Evolutionary conservation across 2,329 filamentous ascomycete species (phyloP).

Genomic region (Claviceps maximensis): DNA sequence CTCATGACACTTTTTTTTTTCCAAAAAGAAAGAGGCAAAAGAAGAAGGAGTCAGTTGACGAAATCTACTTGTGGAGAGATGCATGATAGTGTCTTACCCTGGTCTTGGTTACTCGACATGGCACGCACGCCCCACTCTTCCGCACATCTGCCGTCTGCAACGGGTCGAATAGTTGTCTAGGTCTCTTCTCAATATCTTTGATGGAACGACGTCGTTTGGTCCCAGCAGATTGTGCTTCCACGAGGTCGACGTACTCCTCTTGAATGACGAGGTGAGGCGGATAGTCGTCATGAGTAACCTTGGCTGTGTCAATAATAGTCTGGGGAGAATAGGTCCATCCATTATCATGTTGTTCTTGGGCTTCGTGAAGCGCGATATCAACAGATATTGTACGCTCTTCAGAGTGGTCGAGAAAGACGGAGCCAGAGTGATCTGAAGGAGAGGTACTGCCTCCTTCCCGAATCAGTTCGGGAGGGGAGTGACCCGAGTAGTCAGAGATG

Average conservation of each 20-base stretch:
- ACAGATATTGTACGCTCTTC: slow-evolving; percentile 18
- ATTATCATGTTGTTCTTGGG: slow-evolving; percentile 23
- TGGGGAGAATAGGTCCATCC: slow-evolving; percentile 29
- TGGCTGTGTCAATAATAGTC: slow-evolving; percentile 16
- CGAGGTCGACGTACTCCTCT: slow-evolving; percentile 14
- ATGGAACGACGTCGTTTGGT: slow-evolving; percentile 24
- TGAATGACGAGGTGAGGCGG: slow-evolving; percentile 20
- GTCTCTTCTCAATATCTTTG: slow-evolving; percentile 21
- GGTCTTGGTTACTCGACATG: slow-evolving; percentile 34
- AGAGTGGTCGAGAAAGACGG: slow-evolving; percentile 18
- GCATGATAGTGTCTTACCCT: slow-evolving; percentile 25
- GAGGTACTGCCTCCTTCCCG: slow-evolving; percentile 25
- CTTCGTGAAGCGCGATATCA: slow-evolving; percentile 20
- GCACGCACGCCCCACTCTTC: slow-evolving; percentile 33
- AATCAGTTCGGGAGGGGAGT: slow-evolving; percentile 25
- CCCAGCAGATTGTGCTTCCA: slow-evolving; percentile 14
- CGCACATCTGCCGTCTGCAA: slow-evolving; percentile 36
- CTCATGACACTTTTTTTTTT: slow-evolving; percentile 21
- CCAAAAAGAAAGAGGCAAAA: neutral
- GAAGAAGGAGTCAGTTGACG: slow-evolving; percentile 12
- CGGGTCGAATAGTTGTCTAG: slow-evolving; percentile 24
- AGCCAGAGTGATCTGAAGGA: slow-evolving; percentile 26
- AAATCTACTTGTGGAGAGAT: slow-evolving; percentile 6
- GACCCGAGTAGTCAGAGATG: slow-evolving; percentile 23
- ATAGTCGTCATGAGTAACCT: slow-evolving; percentile 18